Evolutionary conservation across 2,329 filamentous ascomycete species (phyloP), one percentile per base, ranked within the genome.

Genomic region (Raffaelea deltoideospora): DNA sequence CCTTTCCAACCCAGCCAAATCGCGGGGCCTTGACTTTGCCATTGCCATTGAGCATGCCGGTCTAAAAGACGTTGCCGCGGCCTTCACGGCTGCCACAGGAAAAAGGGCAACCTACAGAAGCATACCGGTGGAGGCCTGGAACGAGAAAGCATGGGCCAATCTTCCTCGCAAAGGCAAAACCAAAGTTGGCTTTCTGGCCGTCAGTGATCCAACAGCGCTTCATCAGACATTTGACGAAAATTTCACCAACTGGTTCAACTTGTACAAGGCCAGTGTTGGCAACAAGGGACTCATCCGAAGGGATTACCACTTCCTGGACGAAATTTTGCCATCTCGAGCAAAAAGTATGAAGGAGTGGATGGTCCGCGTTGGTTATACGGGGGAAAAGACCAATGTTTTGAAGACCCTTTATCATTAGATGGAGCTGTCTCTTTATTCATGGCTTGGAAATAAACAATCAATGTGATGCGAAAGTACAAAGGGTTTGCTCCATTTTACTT

Each of bases 271-370:
- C 10, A 38, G 33, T 13, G 57, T 55, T 0, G 54, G 52, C 0
- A 63, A 64, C 36, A 46, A 49, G 23, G 60, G 59, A 0, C 43
- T 69, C 5, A 43, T 67, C 3, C 47, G 48, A 40, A 55, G 65
- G 36, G 60, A 72, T 45, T 69, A 67, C 45, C 50, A 45, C 13
- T 40, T 69, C 15, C 47, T 72, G 27, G 66, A 71, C 45, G 55
- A 63, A 48, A 69, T 72, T 33, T 56, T 64, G 45, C 67, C 67
- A 1, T 45, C 47, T 3, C 53, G 67, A n/a, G 60, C 67, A 37
- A 59, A 48, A 45, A 63, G 50, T 24, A 61, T 57, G 0, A 62
- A 66, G 44, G 59, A 69, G 41, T 72, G 34, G 34, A 27, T 34
- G 33, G 23, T 15, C 5, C 33, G 33, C n/a, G 34, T 37, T 15